Percentiles rank a stretch among this genome's conserved stretches.
phyloP scores from a whole-genome alignment of 2,329 filamentous ascomycete species.

The Epicoccum nigrum region DNA sequence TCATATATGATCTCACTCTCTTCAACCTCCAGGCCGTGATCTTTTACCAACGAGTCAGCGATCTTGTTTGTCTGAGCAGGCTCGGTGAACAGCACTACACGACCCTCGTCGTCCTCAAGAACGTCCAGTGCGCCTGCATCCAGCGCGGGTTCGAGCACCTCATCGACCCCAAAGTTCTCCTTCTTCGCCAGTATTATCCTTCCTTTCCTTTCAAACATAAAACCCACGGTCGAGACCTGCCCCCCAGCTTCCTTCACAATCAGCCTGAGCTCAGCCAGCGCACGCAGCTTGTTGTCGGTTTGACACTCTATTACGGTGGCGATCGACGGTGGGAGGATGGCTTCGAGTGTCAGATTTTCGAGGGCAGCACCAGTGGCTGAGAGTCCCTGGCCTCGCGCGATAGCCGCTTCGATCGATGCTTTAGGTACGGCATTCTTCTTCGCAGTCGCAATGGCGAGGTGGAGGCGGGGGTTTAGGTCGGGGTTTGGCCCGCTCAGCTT shows the following conservation, averaged over 20 bases:
- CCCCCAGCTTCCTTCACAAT: conserved; percentile 76
- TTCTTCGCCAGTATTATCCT: conserved; percentile 71
- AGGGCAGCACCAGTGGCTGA: conserved; percentile 75
- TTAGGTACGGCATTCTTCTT: conserved; percentile 90
- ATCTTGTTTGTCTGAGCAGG: conserved; percentile 69
- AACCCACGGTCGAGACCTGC: conserved; percentile 73
- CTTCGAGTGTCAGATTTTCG: conserved; percentile 80
- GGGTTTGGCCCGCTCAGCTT: conserved; percentile 78
- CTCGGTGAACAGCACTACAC: conserved; percentile 73
- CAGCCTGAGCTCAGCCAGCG: conserved; percentile 73
- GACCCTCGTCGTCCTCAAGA: conserved; percentile 70
- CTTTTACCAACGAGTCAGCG: conserved; percentile 66
- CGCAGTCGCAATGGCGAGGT: conserved; percentile 72
- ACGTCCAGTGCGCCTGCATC: conserved; percentile 83
- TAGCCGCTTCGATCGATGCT: conserved; percentile 78
- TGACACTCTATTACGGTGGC: conserved; percentile 84
- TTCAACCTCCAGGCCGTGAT: conserved; percentile 70
- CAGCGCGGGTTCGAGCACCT: conserved; percentile 79
- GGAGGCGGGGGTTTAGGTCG: conserved; percentile 76
- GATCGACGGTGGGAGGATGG: conserved; percentile 74
- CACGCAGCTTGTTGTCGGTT: conserved; percentile 78
- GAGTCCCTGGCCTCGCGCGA: conserved; percentile 86
- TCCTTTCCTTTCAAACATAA: conserved; percentile 84
- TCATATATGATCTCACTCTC: conserved; percentile 85
- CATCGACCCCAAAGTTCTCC: conserved; percentile 64